These are phyloP conservation scores for Phytophthora cryptogea DNA, from an alignment of 352 stramenopile species.

Conservation along the genomic window DNA sequence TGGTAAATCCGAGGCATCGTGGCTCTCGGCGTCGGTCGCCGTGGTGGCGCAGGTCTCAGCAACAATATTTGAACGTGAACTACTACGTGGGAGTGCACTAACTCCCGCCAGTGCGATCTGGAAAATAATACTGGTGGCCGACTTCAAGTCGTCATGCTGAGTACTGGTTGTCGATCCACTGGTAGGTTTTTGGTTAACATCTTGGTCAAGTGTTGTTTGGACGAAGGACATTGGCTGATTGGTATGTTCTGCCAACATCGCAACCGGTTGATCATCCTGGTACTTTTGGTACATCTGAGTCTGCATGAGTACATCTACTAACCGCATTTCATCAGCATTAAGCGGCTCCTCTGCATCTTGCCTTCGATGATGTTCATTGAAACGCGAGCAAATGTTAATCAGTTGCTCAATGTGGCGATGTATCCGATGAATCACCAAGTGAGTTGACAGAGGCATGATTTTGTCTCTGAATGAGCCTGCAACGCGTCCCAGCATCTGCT, in stretches of 20 bases:
- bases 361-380: background rate
- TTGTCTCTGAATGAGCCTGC: slow-evolving; percentile 26
- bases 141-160: slow-evolving; percentile 32
- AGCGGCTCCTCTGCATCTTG: slow-evolving; percentile 6
- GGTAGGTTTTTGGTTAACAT: background rate
- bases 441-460: slow-evolving; percentile 38
- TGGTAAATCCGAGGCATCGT: slow-evolving; percentile 1
- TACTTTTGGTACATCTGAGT: slow-evolving; percentile 68
- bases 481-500: slow-evolving; percentile 36
- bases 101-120: slow-evolving; percentile 46
- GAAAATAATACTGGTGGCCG: slow-evolving; percentile 36
- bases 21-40: slow-evolving; percentile 1
- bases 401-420: slow-evolving; percentile 49
- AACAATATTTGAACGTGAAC: background rate
- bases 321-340: slow-evolving; percentile 20
- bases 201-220: background rate
- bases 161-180: slow-evolving; percentile 2
- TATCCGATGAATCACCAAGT: slow-evolving; percentile 52
- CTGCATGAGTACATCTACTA: slow-evolving; percentile 38
- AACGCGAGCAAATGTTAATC: slow-evolving; percentile 22
- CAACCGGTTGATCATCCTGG: slow-evolving; percentile 37
- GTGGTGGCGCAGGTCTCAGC: background rate
- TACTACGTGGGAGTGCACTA: slow-evolving; percentile 13
- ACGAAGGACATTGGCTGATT: slow-evolving; percentile 7
- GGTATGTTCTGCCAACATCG: slow-evolving; percentile 4